Evolutionary conservation across 1,139 yeast genomes (phyloP).

Genomic region (Pichia sp.): DNA sequence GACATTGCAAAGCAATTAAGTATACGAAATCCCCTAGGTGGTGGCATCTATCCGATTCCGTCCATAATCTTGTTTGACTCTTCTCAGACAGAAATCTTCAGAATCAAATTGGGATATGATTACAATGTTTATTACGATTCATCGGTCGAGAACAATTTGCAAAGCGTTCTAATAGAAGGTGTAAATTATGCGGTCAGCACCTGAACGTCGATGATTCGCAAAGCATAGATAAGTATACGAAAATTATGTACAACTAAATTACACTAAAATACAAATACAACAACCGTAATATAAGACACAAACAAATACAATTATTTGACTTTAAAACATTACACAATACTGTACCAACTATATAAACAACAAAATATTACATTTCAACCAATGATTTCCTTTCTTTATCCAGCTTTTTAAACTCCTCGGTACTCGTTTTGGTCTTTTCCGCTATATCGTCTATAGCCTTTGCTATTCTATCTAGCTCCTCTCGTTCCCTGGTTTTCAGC

Average conservation of each 20-base stretch:
- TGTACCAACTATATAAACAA: background rate
- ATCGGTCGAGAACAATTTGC: conserved; percentile 15
- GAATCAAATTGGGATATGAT: conserved; percentile 28
- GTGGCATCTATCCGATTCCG: conserved; percentile 47
- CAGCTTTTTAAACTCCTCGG: conserved; percentile 47
- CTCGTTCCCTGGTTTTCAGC: conserved; percentile 59
- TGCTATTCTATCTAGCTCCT: conserved; percentile 71
- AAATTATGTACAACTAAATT: background rate
- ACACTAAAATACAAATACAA: background rate
- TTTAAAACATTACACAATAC: too few relatives aligned
- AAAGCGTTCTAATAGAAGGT: conserved; percentile 17
- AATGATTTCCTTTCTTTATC: conserved; percentile 36
- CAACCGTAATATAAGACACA: background rate
- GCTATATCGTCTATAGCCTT: conserved; percentile 61
- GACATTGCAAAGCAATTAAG: conserved; percentile 29
- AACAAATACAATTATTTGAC: too few relatives aligned
- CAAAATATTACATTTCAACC: conserved; percentile 12
- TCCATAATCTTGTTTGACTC: conserved; percentile 37
- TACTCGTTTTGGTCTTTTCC: conserved; percentile 50
- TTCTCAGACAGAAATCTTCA: conserved; percentile 24
- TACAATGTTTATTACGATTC: conserved; percentile 21
- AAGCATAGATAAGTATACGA: background rate
- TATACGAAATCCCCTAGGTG: conserved; percentile 47
- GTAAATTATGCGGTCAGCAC: conserved; percentile 13
- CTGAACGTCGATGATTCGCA: background rate